Evolutionary conservation across 306 rosid genomes (phyloP).

Genomic region (Quercus rubra): DNA sequence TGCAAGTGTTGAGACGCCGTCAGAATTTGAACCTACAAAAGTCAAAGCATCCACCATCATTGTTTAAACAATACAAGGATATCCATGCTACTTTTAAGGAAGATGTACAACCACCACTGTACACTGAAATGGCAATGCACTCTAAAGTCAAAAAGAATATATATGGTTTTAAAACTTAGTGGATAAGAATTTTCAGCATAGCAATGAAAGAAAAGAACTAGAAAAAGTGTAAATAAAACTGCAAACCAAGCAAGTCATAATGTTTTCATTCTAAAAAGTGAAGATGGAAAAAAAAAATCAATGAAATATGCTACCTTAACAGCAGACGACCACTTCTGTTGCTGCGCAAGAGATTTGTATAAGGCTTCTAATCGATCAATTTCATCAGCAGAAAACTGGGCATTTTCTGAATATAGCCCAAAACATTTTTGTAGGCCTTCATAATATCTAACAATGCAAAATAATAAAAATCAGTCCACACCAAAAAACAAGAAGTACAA

Average conservation of each 20-base stretch:
- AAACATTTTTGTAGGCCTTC: slow-evolving; percentile 94
- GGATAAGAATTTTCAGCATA: neutral
- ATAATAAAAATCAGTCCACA: slow-evolving; percentile 16
- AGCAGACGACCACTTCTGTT: slow-evolving; percentile 91
- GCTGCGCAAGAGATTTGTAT: slow-evolving; percentile 69
- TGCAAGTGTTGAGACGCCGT: neutral
- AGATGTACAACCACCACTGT: neutral
- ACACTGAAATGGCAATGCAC: neutral
- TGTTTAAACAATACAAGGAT: neutral
- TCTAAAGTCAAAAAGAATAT: neutral
- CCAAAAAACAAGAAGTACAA: neutral
- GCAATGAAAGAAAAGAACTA: neutral
- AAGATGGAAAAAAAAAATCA: neutral
- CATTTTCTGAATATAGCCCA: slow-evolving; percentile 68
- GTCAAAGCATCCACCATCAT: neutral
- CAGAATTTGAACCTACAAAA: neutral
- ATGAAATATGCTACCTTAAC: slow-evolving; percentile 59
- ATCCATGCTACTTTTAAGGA: neutral
- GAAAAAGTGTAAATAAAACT: neutral
- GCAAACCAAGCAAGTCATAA: neutral
- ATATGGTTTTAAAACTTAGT: neutral
- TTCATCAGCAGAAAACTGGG: slow-evolving; percentile 62
- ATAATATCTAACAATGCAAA: slow-evolving; percentile 58
- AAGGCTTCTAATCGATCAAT: slow-evolving; percentile 64
- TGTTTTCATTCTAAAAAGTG: neutral